Base-by-base conservation (phyloP, 2,329 filamentous ascomycete genomes). In the Clonostachys rosea region DNA sequence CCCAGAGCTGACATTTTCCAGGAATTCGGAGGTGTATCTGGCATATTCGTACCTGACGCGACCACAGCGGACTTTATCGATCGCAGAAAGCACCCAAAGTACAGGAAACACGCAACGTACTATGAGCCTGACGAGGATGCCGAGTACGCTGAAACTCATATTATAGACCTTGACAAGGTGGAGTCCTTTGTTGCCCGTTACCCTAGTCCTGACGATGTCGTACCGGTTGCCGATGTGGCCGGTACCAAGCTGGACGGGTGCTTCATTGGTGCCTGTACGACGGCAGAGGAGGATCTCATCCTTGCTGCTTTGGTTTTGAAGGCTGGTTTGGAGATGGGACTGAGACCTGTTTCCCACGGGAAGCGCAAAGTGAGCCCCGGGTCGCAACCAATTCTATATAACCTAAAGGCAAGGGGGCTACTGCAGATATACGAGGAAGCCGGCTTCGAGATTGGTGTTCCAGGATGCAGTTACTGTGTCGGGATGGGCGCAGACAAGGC, bases 261-360 rank as follows among this genome's bases (percentile, higher is more conserved):
- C 48, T 73, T 73, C 52, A 71, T 73, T 30, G 70, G 70, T 3
- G 69, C 70, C 5, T 73, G 69, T 46, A 73, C 70, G 2, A 72
- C 70, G 1, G 58, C 69, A 1, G 66, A 70, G 47, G 69, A 72
- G 52, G 69, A 73, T 47, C 53, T 72, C 1, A 62, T 72, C 11
- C 53, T 72, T 2, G 68, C 52, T 1, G 68, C 63, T 2, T 52
- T 72, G 2, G 66, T 72, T 2, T 56, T 73, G 2, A 61, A 68
- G 41, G 56, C 57, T 14, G 69, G 66, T 1, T 48, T 72, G 12
- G 54, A 61, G 34, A 54, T 50, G 13, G 62, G 63, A 2, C 39
- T 63, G 43, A 54, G 46, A 34, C 62, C 63, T 3, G 44, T 58
- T 5, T 36, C 46, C 1, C 49, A 56, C 6, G 69, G 69, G 2